Evolutionary conservation across 176 grass and related monocot genomes (phyloP).

Genomic region (Ananas comosus): DNA sequence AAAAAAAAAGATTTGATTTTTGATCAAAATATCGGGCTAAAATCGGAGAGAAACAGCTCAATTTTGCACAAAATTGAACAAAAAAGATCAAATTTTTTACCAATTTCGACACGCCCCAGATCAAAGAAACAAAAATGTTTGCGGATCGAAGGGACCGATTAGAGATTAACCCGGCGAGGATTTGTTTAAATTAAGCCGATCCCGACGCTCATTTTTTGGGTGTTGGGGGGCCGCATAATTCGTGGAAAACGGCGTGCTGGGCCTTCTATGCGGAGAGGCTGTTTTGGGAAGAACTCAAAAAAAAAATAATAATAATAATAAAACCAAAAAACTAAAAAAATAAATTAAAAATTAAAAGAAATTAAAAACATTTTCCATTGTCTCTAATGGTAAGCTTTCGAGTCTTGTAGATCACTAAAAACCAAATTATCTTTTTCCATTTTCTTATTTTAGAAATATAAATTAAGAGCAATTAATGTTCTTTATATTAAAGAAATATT

Average conservation of each 20-base stretch:
- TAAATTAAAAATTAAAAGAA: background rate
- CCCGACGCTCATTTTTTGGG: slow-evolving; percentile 8
- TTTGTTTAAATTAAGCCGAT: slow-evolving; percentile 18
- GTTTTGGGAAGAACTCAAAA: slow-evolving; percentile 8
- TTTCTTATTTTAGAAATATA: background rate
- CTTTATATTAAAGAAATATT: no score
- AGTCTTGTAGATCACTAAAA: background rate
- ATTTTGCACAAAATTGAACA: slow-evolving; percentile 20
- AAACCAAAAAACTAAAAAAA: background rate
- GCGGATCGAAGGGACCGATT: slow-evolving; percentile 33
- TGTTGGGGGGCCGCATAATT: slow-evolving; percentile 2
- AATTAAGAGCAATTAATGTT: background rate
- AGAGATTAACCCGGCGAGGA: slow-evolving; percentile 40
- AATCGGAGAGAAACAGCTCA: slow-evolving; percentile 25
- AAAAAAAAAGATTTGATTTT: slow-evolving; percentile 9
- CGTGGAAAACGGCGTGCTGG: slow-evolving; percentile 31
- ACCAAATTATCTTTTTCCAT: background rate
- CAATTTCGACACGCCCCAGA: slow-evolving; percentile 36
- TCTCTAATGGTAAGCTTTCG: background rate
- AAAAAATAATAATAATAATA: background rate
- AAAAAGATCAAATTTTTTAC: slow-evolving; percentile 8
- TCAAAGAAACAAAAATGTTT: slow-evolving; percentile 31
- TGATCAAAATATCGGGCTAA: slow-evolving; percentile 24
- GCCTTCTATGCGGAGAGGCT: slow-evolving; percentile 20
- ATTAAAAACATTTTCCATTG: background rate